These are phyloP conservation scores for Melampsora americana DNA, from an alignment of 1,284 basidiomycete genomes.

Conservation along the genomic window DNA sequence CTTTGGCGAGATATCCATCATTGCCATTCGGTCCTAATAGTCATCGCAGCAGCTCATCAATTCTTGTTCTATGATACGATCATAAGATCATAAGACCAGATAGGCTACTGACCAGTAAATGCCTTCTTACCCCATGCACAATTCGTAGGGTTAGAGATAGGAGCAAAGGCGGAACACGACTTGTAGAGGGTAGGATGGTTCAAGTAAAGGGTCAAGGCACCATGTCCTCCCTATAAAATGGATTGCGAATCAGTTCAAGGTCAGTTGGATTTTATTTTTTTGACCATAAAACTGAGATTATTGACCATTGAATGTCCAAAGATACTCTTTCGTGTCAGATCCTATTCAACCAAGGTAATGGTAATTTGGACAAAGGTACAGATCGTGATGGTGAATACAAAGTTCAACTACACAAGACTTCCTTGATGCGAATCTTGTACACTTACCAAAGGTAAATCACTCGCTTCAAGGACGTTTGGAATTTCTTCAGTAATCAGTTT, in stretches of 20 bases:
- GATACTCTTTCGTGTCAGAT: conserved; percentile 60
- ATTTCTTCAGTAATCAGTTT: conserved; percentile 77
- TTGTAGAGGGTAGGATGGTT: conserved; percentile 66
- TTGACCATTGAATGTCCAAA: conserved; percentile 64
- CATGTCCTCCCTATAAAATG: conserved; percentile 76
- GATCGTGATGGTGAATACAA: neutral
- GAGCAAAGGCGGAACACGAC: conserved; percentile 89
- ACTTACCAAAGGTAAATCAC: conserved; percentile 62
- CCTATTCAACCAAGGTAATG: neutral
- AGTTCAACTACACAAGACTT: neutral
- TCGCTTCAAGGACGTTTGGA: conserved; percentile 68
- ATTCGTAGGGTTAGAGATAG: conserved; percentile 81
- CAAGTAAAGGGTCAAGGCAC: conserved; percentile 87
- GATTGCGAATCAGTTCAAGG: neutral
- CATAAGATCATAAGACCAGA: neutral
- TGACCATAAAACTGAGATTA: neutral
- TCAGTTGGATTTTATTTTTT: neutral
- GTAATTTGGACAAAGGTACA: neutral
- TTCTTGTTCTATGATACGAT: neutral
- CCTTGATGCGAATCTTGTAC: conserved; percentile 59
- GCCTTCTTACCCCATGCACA: conserved; percentile 92
- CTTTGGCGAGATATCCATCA: conserved; percentile 69
- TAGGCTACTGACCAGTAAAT: conserved; percentile 58
- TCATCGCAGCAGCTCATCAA: neutral
- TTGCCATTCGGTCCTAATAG: conserved; percentile 13